phyloP scores from a whole-genome alignment of 2,329 filamentous ascomycete genomes.

The Drechslera avenae region DNA sequence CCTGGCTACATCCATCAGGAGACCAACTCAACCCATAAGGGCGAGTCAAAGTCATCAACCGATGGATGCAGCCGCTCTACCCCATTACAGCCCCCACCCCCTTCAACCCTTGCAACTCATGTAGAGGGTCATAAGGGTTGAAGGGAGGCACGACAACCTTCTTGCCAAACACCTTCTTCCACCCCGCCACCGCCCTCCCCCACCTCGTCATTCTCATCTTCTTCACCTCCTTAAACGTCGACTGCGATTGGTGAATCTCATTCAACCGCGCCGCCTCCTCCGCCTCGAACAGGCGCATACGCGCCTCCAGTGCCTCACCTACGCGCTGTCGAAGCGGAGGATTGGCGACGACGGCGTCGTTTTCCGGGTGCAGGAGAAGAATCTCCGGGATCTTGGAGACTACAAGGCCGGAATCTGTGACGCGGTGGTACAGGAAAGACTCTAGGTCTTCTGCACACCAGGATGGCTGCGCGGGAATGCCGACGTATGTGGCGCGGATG shows the following conservation, averaged over 20 bases:
- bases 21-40: neutral
- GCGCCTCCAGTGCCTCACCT: neutral
- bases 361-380: conserved; percentile 16
- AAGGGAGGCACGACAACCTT: conserved; percentile 8
- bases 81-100: neutral
- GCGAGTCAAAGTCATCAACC: neutral
- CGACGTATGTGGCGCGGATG: conserved; percentile 16
- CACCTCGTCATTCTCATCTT: conserved; percentile 10
- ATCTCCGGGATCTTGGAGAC: conserved; percentile 13
- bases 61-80: neutral
- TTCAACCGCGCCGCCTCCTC: conserved; percentile 13
- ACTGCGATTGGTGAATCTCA: neutral
- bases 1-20: neutral
- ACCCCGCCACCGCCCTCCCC: conserved; percentile 2
- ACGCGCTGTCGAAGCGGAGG: neutral
- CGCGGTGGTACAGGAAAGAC: conserved; percentile 16
- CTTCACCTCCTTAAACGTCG: conserved; percentile 2
- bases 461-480: conserved; percentile 6
- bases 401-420: conserved; percentile 6
- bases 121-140: conserved; percentile 11
- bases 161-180: conserved; percentile 10
- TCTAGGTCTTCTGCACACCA: conserved; percentile 9
- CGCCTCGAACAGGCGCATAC: conserved; percentile 7
- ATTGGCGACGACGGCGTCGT: conserved; percentile 6
- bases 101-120: neutral